Evolutionary conservation across 23 red algal species (phyloP), one percentile per base, ranked within the genome.

Genomic region (Gracilaria vermiculophylla): DNA sequence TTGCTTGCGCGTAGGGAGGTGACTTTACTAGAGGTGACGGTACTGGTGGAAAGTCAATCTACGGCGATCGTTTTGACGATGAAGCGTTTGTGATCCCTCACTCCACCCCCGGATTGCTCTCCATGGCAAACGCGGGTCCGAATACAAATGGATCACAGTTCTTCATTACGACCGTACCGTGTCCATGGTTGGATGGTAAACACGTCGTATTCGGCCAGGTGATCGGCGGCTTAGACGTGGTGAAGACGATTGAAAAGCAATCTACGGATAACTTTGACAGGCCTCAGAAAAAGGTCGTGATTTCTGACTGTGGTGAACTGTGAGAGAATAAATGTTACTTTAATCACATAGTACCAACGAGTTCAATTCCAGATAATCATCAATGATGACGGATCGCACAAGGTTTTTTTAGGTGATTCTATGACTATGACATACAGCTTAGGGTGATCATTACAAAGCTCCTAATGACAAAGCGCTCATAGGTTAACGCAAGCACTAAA

Each of bases 141-240:
- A 94, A 94, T 48, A 98, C 95, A 29, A 98, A 98, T 43, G 95
- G 95, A 42, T 92, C 86, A n/a, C 95, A 98, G 69, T 93, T 98
- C 44, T 98, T 98, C 25, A 80, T 98, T 27, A 94, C 90, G 23
- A 96, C 94, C 21, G 94, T 96, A 21, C 85, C 71, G 39, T 84
- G 77, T 27, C 69, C 69, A 2, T 95, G 92, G 92, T 35, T 95
- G 34, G 92, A 95, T 23, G 96, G 96, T 24, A 91, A 71, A 33
- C 96, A 98, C 57, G 96, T 98, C 21, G 96, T 98, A 23, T 98
- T 98, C 62, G 96, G 96, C 7, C 66, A 93, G 56, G 92, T 98
- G 15, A 37, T 93, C 9, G 84, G 82, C 19, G 96, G 96, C 15
- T 95, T 95, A 87, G 96, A 98, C 58, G 64, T 98, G 44, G 96